Percentiles rank a stretch among this genome's conserved stretches.
These are phyloP conservation scores for Suhomyces guaymorum DNA, from an alignment of 1,139 yeast genomes.

Conservation along the genomic window DNA sequence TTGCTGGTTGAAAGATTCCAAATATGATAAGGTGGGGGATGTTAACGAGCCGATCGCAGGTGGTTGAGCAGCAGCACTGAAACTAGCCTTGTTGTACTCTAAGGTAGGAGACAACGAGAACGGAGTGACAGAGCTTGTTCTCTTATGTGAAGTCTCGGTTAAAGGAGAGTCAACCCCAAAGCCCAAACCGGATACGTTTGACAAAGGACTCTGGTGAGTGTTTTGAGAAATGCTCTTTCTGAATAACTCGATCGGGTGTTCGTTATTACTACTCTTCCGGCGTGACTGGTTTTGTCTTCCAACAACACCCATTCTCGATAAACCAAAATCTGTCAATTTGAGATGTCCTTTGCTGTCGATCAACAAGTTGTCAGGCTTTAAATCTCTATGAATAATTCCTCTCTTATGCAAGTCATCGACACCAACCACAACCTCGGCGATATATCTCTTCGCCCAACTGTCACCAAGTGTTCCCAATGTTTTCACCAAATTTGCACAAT, in stretches of 20 bases:
- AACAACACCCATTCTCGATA: slow-evolving; percentile 84
- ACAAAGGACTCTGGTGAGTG: slow-evolving; percentile 22
- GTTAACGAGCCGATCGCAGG: slow-evolving; percentile 15
- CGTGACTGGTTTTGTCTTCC: slow-evolving; percentile 65
- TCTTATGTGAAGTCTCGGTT: slow-evolving; percentile 31
- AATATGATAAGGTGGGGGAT: slow-evolving; percentile 18
- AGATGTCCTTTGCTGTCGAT: slow-evolving; percentile 87
- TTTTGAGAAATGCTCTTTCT: slow-evolving; percentile 31
- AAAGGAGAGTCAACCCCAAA: slow-evolving; percentile 32
- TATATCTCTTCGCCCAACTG: slow-evolving; percentile 83
- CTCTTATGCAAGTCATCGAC: slow-evolving; percentile 84
- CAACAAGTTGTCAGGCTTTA: slow-evolving; percentile 90
- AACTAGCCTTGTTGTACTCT: slow-evolving; percentile 36
- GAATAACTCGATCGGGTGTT: slow-evolving; percentile 46
- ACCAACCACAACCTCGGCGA: slow-evolving; percentile 89
- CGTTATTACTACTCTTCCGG: slow-evolving; percentile 47
- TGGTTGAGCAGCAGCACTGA: no score
- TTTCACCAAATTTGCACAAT: slow-evolving; percentile 82
- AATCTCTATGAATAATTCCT: slow-evolving; percentile 92
- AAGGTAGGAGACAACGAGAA: slow-evolving; percentile 50
- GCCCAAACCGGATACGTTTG: slow-evolving; percentile 20
- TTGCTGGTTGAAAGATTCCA: slow-evolving; percentile 15
- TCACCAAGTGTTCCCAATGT: slow-evolving; percentile 79
- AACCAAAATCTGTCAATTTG: slow-evolving; percentile 92
- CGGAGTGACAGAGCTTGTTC: slow-evolving; percentile 47